These are phyloP conservation scores for Penicillium robsamsonii DNA, from an alignment of 495 filamentous ascomycete genomes.

Conservation along the genomic window DNA sequence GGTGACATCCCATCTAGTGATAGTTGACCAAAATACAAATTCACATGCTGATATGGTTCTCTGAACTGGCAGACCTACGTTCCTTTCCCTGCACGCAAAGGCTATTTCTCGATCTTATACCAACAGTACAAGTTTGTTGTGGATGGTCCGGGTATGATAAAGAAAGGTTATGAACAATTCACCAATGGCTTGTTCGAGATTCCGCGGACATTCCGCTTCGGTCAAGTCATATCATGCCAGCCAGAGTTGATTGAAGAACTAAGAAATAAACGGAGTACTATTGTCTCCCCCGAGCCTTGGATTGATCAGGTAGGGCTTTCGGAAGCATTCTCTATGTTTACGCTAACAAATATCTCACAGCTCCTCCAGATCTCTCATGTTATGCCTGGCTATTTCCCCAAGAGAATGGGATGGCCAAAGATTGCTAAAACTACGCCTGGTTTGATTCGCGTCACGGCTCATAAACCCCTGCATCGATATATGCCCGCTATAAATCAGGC, in stretches of 20 bases:
- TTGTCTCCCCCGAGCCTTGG: constrained; percentile 28
- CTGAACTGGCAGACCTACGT: constrained; percentile 6
- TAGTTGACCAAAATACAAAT: background rate
- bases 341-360: constrained; percentile 1
- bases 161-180: constrained; percentile 18
- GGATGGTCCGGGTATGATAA: constrained; percentile 22
- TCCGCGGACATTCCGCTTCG: constrained; percentile 28
- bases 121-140: constrained; percentile 27
- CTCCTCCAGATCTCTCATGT: constrained; percentile 30
- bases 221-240: constrained; percentile 25
- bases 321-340: background rate
- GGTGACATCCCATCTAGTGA: constrained; percentile 5
- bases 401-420: constrained; percentile 22
- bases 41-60: background rate
- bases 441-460: constrained; percentile 23
- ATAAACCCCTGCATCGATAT: constrained; percentile 24
- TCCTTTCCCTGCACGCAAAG: constrained; percentile 13
- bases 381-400: constrained; percentile 30
- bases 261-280: constrained; percentile 13
- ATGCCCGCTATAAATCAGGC: constrained; percentile 23
- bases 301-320: constrained; percentile 25
- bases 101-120: constrained; percentile 14
- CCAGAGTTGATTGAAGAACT: constrained; percentile 25
- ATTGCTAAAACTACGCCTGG: constrained; percentile 28
- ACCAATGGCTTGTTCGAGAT: constrained; percentile 23